A percentile compares a stretch with the other conserved stretches of the same genome.
These are phyloP conservation scores for Colletotrichum sansevieriae DNA, from an alignment of 2,329 filamentous ascomycete species.

Conservation along the genomic window DNA sequence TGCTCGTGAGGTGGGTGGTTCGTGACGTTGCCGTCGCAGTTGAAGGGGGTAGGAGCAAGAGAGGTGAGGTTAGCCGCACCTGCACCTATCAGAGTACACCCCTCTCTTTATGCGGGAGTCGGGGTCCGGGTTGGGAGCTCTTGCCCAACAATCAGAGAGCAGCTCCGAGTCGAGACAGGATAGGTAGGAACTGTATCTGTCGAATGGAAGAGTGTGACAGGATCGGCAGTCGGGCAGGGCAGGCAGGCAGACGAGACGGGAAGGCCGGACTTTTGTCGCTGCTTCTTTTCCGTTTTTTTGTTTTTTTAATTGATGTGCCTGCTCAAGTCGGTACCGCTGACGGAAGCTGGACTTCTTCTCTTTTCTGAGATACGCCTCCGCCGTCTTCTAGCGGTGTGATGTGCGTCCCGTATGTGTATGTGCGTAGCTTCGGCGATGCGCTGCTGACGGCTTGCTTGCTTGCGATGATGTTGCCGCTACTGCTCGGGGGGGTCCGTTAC, in stretches of 20 bases:
- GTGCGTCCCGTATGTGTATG: neutral
- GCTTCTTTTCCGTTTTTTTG: neutral
- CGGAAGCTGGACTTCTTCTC: neutral
- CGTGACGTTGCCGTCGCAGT: slow-evolving; percentile 40
- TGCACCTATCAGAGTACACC: slow-evolving; percentile 31
- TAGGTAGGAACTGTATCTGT: neutral
- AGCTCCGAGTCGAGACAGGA: slow-evolving; percentile 19
- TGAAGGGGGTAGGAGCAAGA: slow-evolving; percentile 15
- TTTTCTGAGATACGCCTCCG: slow-evolving; percentile 11
- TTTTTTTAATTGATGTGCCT: neutral
- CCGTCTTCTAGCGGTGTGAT: slow-evolving; percentile 22
- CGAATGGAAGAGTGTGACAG: neutral
- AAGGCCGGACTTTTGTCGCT: slow-evolving; percentile 22
- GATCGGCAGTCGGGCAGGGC: neutral
- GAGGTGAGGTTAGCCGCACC: slow-evolving; percentile 21
- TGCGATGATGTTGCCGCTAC: neutral
- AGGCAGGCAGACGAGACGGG: slow-evolving; percentile 5
- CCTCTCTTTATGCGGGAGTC: slow-evolving; percentile 12
- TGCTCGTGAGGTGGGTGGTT: slow-evolving; percentile 26
- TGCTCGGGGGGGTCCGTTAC: slow-evolving; percentile 3
- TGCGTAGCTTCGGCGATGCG: slow-evolving; percentile 12
- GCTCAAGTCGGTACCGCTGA: neutral
- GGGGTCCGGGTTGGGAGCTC: slow-evolving; percentile 6
- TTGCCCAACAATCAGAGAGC: slow-evolving; percentile 27
- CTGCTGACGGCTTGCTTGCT: slow-evolving; percentile 13